Conservation (phyloP, 106 monocot species). For the Ottelia alismoides region DNA sequence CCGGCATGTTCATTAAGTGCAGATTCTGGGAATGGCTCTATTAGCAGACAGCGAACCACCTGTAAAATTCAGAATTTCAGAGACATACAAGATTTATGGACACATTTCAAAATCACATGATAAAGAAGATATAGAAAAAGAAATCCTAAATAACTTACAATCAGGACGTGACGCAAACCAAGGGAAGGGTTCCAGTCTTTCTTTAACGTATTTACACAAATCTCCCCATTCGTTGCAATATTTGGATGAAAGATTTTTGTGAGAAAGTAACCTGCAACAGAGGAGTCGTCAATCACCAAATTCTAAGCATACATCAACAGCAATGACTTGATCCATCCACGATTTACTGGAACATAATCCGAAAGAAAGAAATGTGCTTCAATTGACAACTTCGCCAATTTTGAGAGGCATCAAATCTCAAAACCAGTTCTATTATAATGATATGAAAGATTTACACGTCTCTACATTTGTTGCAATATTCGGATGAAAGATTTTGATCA, state of each 20-base stretch:
- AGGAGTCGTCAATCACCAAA: too few species aligned
- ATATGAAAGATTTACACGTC: too few species aligned
- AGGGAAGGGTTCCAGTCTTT: slow-evolving; percentile 97
- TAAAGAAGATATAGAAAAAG: too few species aligned
- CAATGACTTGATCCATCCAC: too few species aligned
- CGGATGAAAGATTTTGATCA: slow-evolving; percentile 97
- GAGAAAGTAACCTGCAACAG: slow-evolving; percentile 70
- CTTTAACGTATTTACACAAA: slow-evolving; percentile 93
- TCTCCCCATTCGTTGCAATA: slow-evolving; percentile 92
- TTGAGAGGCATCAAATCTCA: too few species aligned
- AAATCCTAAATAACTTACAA: too few species aligned
- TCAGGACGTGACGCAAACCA: slow-evolving; percentile 72
- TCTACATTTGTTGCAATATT: slow-evolving; percentile 95
- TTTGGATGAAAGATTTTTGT: slow-evolving; percentile 99
- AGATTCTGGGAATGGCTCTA: slow-evolving; percentile 95
- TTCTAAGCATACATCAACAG: too few species aligned
- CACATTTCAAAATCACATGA: too few species aligned
- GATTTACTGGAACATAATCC: too few species aligned
- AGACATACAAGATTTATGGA: not conserved
- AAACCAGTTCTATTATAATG: too few species aligned
- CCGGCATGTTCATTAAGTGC: slow-evolving; percentile 96
- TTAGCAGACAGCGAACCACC: slow-evolving; percentile 91
- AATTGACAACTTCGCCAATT: too few species aligned
- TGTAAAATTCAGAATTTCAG: slow-evolving; percentile 2
- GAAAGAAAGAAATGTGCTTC: too few species aligned